Percentiles rank a stretch among this genome's conserved stretches.
These are phyloP conservation scores for Didymella pinodella DNA, from an alignment of 2,329 filamentous ascomycete genomes.

Conservation along the genomic window DNA sequence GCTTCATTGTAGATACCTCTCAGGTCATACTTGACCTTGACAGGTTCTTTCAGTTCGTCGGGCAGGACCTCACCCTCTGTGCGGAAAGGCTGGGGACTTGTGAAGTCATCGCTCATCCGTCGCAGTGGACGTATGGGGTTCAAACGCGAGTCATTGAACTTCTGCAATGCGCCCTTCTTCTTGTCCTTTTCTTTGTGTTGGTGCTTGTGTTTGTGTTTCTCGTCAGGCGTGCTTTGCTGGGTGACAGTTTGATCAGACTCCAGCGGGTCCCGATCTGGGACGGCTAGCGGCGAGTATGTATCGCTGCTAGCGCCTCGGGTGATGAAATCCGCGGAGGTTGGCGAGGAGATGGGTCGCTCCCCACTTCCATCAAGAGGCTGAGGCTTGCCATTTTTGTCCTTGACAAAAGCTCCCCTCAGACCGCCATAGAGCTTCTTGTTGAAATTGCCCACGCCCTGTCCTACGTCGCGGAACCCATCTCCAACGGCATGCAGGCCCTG, in stretches of 20 bases:
- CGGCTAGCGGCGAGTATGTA: conserved; percentile 42
- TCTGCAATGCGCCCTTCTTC: conserved; percentile 29
- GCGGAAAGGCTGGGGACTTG: conserved; percentile 56
- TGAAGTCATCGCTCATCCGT: conserved; percentile 45
- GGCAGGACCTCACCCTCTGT: conserved; percentile 51
- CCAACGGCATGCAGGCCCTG: conserved; percentile 53
- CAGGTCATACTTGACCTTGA: conserved; percentile 43
- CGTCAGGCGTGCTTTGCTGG: conserved; percentile 36
- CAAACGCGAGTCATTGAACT: conserved; percentile 34
- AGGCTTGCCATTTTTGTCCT: conserved; percentile 23
- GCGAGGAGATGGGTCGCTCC: conserved; percentile 37
- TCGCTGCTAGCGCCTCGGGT: conserved; percentile 42
- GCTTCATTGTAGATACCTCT: conserved; percentile 43
- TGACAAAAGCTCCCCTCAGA: conserved; percentile 46
- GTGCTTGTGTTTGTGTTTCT: conserved; percentile 28
- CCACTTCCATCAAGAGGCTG: conserved; percentile 29
- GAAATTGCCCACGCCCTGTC: conserved; percentile 53
- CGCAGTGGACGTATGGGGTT: conserved; percentile 38
- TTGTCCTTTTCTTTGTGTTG: conserved; percentile 28
- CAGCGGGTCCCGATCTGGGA: conserved; percentile 32
- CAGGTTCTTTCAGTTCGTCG: conserved; percentile 35
- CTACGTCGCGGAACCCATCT: conserved; percentile 60
- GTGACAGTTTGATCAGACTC: conserved; percentile 30
- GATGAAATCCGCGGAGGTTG: conserved; percentile 39
- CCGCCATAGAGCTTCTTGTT: conserved; percentile 52